Conservation (phyloP, 176 grass and related monocot species). For the Saccharum officinarum region DNA sequence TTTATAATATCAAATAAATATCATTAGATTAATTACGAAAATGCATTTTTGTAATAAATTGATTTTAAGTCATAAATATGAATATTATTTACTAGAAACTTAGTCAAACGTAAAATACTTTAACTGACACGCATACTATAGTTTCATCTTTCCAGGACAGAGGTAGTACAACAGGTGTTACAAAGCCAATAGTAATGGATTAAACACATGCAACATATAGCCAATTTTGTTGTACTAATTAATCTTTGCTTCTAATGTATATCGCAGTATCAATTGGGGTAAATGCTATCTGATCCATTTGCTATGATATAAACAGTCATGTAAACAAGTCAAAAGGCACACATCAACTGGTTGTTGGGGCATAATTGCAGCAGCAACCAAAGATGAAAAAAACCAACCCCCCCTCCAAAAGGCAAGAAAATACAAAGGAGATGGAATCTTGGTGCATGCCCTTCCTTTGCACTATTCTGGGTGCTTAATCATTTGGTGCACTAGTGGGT, state of each 20-base stretch:
- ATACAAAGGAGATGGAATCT: conserved; percentile 51
- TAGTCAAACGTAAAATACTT: no score
- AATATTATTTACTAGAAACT: no score
- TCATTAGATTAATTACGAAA: no score
- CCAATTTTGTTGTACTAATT: not conserved
- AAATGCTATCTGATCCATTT: not conserved
- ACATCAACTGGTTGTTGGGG: conserved; percentile 23
- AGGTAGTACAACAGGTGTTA: not conserved
- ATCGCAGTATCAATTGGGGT: not conserved
- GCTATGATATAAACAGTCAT: not conserved
- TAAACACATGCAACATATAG: not conserved
- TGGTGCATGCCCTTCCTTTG: conserved; percentile 10
- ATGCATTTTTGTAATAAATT: no score
- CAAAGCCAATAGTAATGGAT: not conserved
- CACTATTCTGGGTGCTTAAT: conserved; percentile 35
- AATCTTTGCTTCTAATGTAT: not conserved
- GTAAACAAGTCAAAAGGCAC: conserved; percentile 33
- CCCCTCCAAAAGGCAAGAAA: not conserved
- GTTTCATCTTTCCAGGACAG: no score
- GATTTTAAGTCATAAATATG: no score
- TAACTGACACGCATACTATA: no score
- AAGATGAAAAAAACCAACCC: not conserved
- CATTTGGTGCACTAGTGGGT: conserved; percentile 29
- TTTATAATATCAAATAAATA: no score
- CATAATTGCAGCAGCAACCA: conserved; percentile 27